Base-by-base conservation (phyloP, 2,329 filamentous ascomycete species). In the Aspergillus novofumigatus region DNA sequence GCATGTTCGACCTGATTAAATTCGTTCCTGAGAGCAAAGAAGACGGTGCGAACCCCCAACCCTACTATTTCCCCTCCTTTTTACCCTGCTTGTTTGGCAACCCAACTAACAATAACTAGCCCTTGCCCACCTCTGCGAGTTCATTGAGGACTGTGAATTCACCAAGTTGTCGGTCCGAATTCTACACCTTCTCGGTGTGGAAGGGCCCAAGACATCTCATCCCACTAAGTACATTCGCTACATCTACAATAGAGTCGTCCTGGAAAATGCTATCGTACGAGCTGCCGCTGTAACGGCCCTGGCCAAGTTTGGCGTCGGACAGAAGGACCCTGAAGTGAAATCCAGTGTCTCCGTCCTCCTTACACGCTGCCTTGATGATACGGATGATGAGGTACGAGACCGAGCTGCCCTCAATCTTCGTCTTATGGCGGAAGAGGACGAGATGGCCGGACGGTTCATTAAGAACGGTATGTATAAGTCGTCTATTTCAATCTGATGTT, bases 111-210 rank as follows among this genome's bases (percentile, higher is more conserved):
- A 4, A 45, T 47, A 57, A 42, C 23, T 29, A 81, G 93, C 94
- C 20, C 85, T 99, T 51, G 91, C 93, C 14, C 94, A 97, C 70
- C 85, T 99, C 23, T 97, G 94, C 79, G 94, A 99, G 73, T 99
- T 99, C 72, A 99, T 99, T 63, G 94, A 99, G 77, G 94, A 99
- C 74, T 99, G 94, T 79, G 94, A 99, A 73, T 99, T 97, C 75
- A 97, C 94, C 28, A 99, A 99, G 79, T 83, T 99, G 61, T 93
- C 94, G 29, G 93, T 99, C 50, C 88, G 94, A 59, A 95, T 99
- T 66, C 80, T 99, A 55, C 93, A 99, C 75, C 84, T 99, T 21
- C 87, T 99, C 47, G 94, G 94, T 67, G 83, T 93, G 28, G 94
- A 99, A 78, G 94, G 94, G 0, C 94, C 94, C 62, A 96, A 94